Conservation (phyloP, 371 early-diverging fungal genomes). For the Batkoa obscura region DNA sequence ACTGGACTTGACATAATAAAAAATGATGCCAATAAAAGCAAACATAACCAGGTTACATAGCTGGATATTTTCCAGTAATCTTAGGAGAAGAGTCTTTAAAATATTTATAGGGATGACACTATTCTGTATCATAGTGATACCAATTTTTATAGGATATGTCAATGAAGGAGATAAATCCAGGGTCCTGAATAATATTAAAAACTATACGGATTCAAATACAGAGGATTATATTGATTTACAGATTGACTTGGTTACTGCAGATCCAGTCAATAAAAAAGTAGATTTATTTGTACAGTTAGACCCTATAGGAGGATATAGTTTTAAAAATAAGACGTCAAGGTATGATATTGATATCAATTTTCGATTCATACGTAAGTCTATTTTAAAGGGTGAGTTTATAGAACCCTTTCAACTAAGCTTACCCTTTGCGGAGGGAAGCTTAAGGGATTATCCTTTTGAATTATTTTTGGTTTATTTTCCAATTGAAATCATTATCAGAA, state of each 20-base stretch:
- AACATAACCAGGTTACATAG: no score
- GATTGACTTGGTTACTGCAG: slow-evolving; percentile 13
- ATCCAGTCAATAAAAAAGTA: slow-evolving; percentile 15
- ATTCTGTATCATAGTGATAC: slow-evolving; percentile 14
- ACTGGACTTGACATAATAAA: no score
- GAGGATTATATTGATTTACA: slow-evolving; percentile 11
- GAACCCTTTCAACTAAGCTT: slow-evolving; percentile 10
- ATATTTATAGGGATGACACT: neutral
- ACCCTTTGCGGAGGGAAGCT: slow-evolving; percentile 14
- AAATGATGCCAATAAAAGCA: no score
- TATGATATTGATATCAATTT: slow-evolving; percentile 4
- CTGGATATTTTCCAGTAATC: no score
- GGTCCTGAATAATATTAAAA: slow-evolving; percentile 11
- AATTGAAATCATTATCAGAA: neutral
- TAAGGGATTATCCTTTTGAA: slow-evolving; percentile 16
- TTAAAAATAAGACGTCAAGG: slow-evolving; percentile 12
- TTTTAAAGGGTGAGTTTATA: neutral
- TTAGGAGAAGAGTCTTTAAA: no score
- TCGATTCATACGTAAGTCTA: neutral
- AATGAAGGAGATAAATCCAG: slow-evolving; percentile 12
- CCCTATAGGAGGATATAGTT: slow-evolving; percentile 12
- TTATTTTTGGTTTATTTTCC: slow-evolving; percentile 7
- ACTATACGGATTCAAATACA: no score
- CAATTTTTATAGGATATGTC: slow-evolving; percentile 10
- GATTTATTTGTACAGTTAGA: slow-evolving; percentile 14